Evolutionary conservation across 1,284 basidiomycete species (phyloP).

Genomic region (Boletus smithii): DNA sequence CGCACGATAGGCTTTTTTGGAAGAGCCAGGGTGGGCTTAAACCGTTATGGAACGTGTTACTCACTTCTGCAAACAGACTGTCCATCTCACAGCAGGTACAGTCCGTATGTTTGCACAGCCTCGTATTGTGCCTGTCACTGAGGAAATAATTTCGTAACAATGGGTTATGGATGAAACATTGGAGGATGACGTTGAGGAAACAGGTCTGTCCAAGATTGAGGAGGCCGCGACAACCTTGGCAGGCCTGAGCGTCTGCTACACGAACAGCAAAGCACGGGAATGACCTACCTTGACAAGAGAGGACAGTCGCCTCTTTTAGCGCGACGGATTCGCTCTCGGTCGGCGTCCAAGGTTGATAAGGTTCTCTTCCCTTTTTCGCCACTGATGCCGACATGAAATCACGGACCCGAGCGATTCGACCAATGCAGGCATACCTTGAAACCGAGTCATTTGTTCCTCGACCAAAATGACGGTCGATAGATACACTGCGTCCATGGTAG

Average conservation of each 20-base stretch:
- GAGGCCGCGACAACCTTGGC: constrained; percentile 75
- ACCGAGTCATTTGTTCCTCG: constrained; percentile 51
- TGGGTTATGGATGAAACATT: constrained; percentile 92
- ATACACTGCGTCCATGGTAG: constrained; percentile 40
- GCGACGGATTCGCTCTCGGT: constrained; percentile 35
- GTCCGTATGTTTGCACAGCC: constrained; percentile 65
- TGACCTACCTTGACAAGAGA: constrained; percentile 67
- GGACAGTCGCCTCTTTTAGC: constrained; percentile 35
- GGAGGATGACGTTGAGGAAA: constrained; percentile 91
- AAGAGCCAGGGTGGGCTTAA: too few relatives aligned
- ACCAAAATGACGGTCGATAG: constrained; percentile 39
- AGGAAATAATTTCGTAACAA: constrained; percentile 89
- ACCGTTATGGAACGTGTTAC: too few relatives aligned
- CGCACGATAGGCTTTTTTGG: neutral
- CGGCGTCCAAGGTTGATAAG: constrained; percentile 46
- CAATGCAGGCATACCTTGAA: constrained; percentile 37
- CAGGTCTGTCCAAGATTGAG: constrained; percentile 95
- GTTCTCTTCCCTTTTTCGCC: constrained; percentile 40
- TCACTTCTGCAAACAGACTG: constrained; percentile 81
- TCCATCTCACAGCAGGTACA: constrained; percentile 98
- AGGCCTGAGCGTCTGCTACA: constrained; percentile 2
- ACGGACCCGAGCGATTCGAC: neutral
- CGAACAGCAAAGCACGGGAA: neutral
- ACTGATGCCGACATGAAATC: constrained; percentile 29
- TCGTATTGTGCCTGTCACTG: constrained; percentile 77